Evolutionary conservation across 495 filamentous ascomycete genomes (phyloP), one percentile per base, ranked within the genome.

Genomic region (Tricharina praecox): DNA sequence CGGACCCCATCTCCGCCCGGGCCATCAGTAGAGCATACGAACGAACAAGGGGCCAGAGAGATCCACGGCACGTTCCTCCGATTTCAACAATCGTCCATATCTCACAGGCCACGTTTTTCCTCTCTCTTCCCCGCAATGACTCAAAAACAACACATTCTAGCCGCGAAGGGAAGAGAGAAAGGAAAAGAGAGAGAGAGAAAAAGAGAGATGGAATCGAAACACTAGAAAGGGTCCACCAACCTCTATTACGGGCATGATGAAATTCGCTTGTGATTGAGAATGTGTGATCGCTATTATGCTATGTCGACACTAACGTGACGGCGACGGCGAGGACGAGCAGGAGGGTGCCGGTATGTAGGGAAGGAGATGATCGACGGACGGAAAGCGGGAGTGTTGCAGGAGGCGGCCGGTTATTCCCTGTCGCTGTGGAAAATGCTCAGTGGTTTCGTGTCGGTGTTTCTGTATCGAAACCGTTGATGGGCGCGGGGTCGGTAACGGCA

Each of bases 181-280:
- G n/a, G n/a, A n/a, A n/a, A n/a, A n/a, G n/a, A n/a, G n/a, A 30
- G 11, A 44, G 11, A 44, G 19, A 21, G 13, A 23, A 15, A 3
- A 44, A 13, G 23, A 23, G 19, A 26, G 19, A 25, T 24, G 10
- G 41, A 23, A 23, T 23, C 13, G 3, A 44, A 26, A 26, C 2
- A 25, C 23, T 5, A 13, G 11, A 33, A 34, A 9, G 28, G 43
- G 20, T 4, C 3, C 13, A 33, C 43, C 26, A 8, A 46, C 43
- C 25, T 46, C 43, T 33, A 46, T 32, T 34, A 46, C 43, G 13
- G 43, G 43, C 43, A 46, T 46, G 19, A 46, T 46, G n/a, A n/a
- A n/a, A n/a, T n/a, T n/a, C n/a, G n/a, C n/a, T n/a, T n/a, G n/a
- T n/a, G n/a, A n/a, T n/a, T n/a, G n/a, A n/a, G n/a, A n/a, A n/a